Conservation (phyloP, 345 rosid species). For the Euphorbia tirucalli region DNA sequence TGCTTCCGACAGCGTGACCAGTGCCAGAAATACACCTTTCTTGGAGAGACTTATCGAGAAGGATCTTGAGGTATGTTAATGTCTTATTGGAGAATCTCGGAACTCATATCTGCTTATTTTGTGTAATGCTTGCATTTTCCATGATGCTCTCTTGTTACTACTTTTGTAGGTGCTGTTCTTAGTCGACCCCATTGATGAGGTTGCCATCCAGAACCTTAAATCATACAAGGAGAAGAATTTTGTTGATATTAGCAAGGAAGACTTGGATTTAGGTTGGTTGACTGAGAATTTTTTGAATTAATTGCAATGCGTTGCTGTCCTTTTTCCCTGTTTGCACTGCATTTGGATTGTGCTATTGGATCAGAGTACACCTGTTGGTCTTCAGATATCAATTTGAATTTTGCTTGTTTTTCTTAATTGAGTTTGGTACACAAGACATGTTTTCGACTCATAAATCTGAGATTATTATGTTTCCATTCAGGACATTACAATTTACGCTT, state of each 20-base stretch:
- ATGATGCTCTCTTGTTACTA: constrained; percentile 8
- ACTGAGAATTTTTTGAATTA: background rate
- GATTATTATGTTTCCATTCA: background rate
- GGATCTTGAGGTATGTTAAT: constrained; percentile 66
- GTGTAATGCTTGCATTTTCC: constrained; percentile 1
- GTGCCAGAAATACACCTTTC: constrained; percentile 96
- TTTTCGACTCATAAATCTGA: too few relatives aligned
- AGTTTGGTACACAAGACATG: too few relatives aligned
- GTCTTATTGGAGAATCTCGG: constrained; percentile 3
- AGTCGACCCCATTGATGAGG: constrained; percentile 94
- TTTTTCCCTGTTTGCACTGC: too few relatives aligned
- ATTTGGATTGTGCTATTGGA: too few relatives aligned
- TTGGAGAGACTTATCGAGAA: constrained; percentile 85
- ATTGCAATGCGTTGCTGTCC: background rate
- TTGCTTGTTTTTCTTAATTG: background rate
- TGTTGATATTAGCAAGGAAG: constrained; percentile 97
- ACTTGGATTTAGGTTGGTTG: constrained; percentile 78
- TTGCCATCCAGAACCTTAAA: constrained; percentile 84
- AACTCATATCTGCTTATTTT: constrained; percentile 4
- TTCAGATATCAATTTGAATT: too few relatives aligned
- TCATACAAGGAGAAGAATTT: constrained; percentile 94
- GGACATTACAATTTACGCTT: constrained; percentile 12
- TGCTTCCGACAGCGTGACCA: constrained; percentile 82
- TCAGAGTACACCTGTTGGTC: too few relatives aligned
- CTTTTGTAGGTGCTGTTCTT: constrained; percentile 63